phyloP scores from a whole-genome alignment of 306 rosid genomes.

The Acacia crassicarpa region DNA sequence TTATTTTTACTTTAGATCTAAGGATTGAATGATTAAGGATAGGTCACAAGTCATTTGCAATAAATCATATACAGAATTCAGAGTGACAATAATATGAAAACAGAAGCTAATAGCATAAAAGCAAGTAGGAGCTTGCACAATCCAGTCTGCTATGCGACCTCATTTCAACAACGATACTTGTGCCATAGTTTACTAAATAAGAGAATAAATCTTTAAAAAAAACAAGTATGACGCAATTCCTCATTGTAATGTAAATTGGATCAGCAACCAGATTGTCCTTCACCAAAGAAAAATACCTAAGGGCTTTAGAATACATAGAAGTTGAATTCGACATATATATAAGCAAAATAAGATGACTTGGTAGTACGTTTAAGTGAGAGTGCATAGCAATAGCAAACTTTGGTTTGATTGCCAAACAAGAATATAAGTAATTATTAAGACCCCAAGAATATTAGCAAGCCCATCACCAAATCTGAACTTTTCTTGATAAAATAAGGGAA shows the following conservation, averaged over 20 bases:
- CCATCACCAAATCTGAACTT: not conserved
- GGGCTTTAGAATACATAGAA: constrained; percentile 6
- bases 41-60: constrained; percentile 14
- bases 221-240: not conserved
- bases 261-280: no score
- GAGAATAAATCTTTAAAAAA: not conserved
- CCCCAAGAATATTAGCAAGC: not conserved
- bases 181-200: not conserved
- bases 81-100: constrained; percentile 17
- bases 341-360: not conserved
- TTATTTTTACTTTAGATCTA: constrained; percentile 88
- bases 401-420: not conserved
- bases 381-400: not conserved
- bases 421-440: not conserved
- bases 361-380: not conserved
- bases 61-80: constrained; percentile 13
- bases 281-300: not conserved
- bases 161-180: not conserved
- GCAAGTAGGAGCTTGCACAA: constrained; percentile 16
- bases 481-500: not conserved
- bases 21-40: constrained; percentile 47
- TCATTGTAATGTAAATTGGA: no score
- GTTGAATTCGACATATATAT: not conserved
- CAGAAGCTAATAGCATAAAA: not conserved
- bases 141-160: constrained; percentile 22